Conservation (phyloP, 2,329 filamentous ascomycete species). For the Aspergillus sp. region DNA sequence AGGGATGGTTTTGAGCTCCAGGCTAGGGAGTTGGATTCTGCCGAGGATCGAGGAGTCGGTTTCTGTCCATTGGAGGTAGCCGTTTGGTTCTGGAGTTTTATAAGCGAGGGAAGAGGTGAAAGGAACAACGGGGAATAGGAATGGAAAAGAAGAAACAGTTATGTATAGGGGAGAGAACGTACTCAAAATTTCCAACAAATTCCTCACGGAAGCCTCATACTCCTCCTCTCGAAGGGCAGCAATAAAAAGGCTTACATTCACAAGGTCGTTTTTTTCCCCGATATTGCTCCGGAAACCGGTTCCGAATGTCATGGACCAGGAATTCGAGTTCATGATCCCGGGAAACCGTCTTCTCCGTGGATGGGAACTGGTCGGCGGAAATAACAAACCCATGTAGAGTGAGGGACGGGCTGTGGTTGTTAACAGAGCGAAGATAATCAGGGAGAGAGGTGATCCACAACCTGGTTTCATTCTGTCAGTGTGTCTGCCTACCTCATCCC, state of each 20-base stretch:
- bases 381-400: constrained; percentile 33
- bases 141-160: too few species aligned
- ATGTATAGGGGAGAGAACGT: neutral
- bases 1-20: neutral
- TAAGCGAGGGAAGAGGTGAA: neutral
- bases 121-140: too few species aligned
- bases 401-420: neutral
- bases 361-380: constrained; percentile 28
- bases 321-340: constrained; percentile 12
- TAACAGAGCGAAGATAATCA: constrained; percentile 11
- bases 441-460: constrained; percentile 23
- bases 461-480: constrained; percentile 6
- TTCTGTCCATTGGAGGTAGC: constrained; percentile 31
- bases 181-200: constrained; percentile 31
- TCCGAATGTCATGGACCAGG: constrained; percentile 25
- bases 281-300: constrained; percentile 28
- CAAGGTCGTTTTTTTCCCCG: constrained; percentile 30
- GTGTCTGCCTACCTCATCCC: neutral
- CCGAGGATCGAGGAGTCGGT: constrained; percentile 19
- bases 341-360: neutral
- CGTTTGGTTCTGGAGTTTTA: constrained; percentile 19
- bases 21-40: constrained; percentile 11
- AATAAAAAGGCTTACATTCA: constrained; percentile 29
- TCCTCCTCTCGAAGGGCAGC: constrained; percentile 26
- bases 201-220: constrained; percentile 21